Evolutionary conservation across 2,329 filamentous ascomycete species (phyloP).

Genomic region (Colletotrichum lupini): DNA sequence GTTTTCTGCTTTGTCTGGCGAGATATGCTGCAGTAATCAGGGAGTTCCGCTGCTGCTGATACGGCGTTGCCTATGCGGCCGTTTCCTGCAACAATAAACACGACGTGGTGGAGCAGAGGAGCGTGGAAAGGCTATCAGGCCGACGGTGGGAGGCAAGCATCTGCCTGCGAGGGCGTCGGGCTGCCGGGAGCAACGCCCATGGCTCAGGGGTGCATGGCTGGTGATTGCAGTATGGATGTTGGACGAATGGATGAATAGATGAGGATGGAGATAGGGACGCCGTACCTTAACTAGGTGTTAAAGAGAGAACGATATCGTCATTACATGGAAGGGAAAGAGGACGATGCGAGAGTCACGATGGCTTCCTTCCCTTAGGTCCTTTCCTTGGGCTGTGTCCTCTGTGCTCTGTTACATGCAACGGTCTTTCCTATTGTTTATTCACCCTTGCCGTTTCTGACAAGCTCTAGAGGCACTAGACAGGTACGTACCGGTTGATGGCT

Average conservation of each 20-base stretch:
- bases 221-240: background rate
- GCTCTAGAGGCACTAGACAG: background rate
- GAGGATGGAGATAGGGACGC: background rate
- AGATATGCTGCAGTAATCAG: background rate
- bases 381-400: too few species aligned
- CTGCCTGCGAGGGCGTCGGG: conserved; percentile 7
- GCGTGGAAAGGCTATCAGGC: background rate
- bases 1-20: background rate
- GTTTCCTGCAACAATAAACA: conserved; percentile 26
- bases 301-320: background rate
- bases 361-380: background rate
- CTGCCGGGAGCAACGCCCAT: background rate
- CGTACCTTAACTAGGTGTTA: background rate
- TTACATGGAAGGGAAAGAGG: background rate
- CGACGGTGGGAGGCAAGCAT: conserved; percentile 16
- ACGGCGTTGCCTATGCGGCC: conserved; percentile 12
- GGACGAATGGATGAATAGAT: background rate
- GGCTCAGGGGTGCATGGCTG: background rate
- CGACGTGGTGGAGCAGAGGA: background rate
- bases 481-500: background rate
- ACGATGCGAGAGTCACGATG: background rate
- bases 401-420: background rate
- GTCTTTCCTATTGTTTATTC: background rate
- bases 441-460: background rate
- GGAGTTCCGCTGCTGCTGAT: conserved; percentile 21